Percentiles rank a stretch among this genome's conserved stretches.
phyloP scores from a whole-genome alignment of 169 alveolate genomes.

The Plasmodium berghei region DNA sequence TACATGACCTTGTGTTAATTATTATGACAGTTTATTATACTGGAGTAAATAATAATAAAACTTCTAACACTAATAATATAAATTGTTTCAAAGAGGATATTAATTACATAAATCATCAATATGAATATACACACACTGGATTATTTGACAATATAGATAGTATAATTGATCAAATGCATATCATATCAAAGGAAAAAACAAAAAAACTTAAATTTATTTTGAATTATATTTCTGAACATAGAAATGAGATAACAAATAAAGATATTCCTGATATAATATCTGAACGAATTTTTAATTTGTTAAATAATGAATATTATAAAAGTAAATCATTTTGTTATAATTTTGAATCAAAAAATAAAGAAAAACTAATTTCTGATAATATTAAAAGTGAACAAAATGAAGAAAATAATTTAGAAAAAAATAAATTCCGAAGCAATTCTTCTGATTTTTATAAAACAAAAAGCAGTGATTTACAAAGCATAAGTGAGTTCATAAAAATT shows the following conservation, averaged over 20 bases:
- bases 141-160: conserved; percentile 20
- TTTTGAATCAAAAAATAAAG: too few species aligned
- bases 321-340: too few species aligned
- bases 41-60: too few species aligned
- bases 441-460: background rate
- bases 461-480: conserved; percentile 48
- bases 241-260: background rate
- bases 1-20: conserved; percentile 44
- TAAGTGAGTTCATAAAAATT: conserved; percentile 65
- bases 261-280: too few species aligned
- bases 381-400: too few species aligned
- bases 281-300: too few species aligned
- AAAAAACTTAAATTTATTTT: background rate
- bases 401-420: too few species aligned
- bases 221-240: background rate
- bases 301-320: too few species aligned
- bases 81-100: background rate
- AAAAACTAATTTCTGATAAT: too few species aligned
- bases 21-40: conserved; percentile 40
- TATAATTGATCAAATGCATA: conserved; percentile 17
- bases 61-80: too few species aligned
- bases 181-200: conserved; percentile 16
- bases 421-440: background rate
- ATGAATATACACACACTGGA: background rate
- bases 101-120: background rate